These are phyloP conservation scores for Amauroascus verrucosus DNA, from an alignment of 2,329 filamentous ascomycete genomes.

Conservation along the genomic window DNA sequence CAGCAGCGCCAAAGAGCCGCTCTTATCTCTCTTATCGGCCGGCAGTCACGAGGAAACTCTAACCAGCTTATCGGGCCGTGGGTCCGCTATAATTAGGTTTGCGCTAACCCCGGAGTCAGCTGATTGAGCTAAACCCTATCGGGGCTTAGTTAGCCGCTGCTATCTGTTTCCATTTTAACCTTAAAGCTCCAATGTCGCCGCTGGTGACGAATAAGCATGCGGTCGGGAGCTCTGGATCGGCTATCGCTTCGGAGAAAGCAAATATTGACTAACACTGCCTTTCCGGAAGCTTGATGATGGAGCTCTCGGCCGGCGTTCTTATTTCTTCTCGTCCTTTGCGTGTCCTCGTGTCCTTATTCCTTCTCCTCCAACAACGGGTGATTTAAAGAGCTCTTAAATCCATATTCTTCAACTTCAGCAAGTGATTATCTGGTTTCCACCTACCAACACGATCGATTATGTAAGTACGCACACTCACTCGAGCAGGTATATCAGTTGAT, in stretches of 20 bases:
- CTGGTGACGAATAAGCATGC: neutral
- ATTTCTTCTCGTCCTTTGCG: neutral
- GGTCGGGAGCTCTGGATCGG: neutral
- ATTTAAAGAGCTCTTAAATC: too few species aligned
- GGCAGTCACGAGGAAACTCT: neutral
- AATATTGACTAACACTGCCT: neutral
- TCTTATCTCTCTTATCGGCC: slow-evolving; percentile 3
- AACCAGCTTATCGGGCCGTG: neutral
- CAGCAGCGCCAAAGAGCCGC: neutral
- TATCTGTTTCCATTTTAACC: neutral
- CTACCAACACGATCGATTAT: neutral
- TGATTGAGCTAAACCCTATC: neutral
- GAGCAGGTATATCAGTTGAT: neutral
- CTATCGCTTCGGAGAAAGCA: neutral
- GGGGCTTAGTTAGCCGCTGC: neutral
- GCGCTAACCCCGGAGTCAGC: slow-evolving; percentile 4
- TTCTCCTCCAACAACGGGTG: neutral
- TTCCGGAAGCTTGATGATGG: neutral
- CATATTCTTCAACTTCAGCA: too few species aligned
- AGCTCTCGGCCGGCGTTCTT: slow-evolving; percentile 1
- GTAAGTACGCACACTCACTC: neutral
- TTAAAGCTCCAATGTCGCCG: neutral
- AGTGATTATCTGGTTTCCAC: too few species aligned
- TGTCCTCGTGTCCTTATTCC: neutral
- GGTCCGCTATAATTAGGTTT: neutral